A percentile compares a stretch with the other conserved stretches of the same genome.
phyloP scores from a whole-genome alignment of 108 stramenopile species.

The Conticribra weissflogii region DNA sequence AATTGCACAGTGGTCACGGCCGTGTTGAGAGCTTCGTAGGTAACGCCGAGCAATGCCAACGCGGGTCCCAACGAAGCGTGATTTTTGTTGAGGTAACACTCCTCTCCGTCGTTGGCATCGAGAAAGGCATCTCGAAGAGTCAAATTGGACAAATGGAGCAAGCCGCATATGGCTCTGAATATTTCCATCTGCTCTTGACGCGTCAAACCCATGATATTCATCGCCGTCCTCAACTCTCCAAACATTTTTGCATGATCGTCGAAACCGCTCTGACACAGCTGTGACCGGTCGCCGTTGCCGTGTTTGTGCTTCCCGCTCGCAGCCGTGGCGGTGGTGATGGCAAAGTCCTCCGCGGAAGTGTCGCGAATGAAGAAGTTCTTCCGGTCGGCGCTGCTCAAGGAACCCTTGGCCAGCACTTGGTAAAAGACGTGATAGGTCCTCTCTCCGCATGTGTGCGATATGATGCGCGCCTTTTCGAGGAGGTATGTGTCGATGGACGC shows the following conservation, averaged over 20 bases:
- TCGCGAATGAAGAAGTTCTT: constrained; percentile 46
- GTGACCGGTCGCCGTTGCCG: background rate
- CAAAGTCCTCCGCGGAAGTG: constrained; percentile 39
- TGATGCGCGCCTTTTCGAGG: constrained; percentile 83
- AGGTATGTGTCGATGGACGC: constrained; percentile 85
- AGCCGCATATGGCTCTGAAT: constrained; percentile 41
- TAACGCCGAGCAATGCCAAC: constrained; percentile 69
- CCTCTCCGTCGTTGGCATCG: constrained; percentile 34
- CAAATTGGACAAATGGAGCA: constrained; percentile 46
- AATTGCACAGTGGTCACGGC: constrained; percentile 77
- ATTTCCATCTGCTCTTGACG: constrained; percentile 46
- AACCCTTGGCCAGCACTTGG: constrained; percentile 50
- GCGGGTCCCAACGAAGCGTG: constrained; percentile 54
- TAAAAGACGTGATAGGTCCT: constrained; percentile 97
- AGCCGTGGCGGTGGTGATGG: constrained; percentile 24
- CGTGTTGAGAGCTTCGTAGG: constrained; percentile 56
- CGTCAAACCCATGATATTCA: constrained; percentile 47
- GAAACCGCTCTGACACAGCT: constrained; percentile 17
- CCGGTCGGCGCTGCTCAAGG: constrained; percentile 13
- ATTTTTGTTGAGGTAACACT: constrained; percentile 18
- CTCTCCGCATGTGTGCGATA: constrained; percentile 75
- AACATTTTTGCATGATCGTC: constrained; percentile 48
- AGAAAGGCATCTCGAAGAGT: constrained; percentile 33
- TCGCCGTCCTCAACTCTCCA: constrained; percentile 38
- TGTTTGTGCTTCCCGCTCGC: constrained; percentile 19